Evolutionary conservation across 495 filamentous ascomycete species (phyloP).

Genomic region (Daldinia concentrica): DNA sequence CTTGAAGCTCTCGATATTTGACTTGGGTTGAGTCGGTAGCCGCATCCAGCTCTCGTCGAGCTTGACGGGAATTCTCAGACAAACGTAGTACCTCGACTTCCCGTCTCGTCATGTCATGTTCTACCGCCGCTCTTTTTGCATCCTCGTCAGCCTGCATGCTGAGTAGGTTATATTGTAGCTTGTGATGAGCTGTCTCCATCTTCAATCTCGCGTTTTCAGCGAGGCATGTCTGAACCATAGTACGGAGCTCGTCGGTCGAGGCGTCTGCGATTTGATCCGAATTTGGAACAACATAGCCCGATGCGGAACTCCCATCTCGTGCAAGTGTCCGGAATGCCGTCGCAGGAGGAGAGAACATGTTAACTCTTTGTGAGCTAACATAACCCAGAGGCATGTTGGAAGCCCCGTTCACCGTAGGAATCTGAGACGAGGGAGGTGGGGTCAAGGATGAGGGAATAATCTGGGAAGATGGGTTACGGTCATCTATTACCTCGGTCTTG

Average conservation of each 20-base stretch:
- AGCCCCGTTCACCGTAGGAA: slow-evolving; percentile 52
- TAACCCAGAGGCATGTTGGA: slow-evolving; percentile 52
- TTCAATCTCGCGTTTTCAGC: slow-evolving; percentile 71
- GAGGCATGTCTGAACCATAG: slow-evolving; percentile 60
- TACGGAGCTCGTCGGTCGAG: slow-evolving; percentile 65
- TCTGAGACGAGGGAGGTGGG: slow-evolving; percentile 78
- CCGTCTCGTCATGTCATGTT: slow-evolving; percentile 89
- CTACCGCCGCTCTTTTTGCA: slow-evolving; percentile 86
- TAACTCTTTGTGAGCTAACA: slow-evolving; percentile 54
- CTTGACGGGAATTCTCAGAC: slow-evolving; percentile 61
- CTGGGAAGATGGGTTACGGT: slow-evolving; percentile 42
- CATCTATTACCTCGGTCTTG: slow-evolving; percentile 54
- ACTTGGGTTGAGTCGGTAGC: slow-evolving; percentile 52
- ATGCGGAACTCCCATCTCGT: slow-evolving; percentile 59
- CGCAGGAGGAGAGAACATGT: slow-evolving; percentile 65
- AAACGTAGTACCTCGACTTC: slow-evolving; percentile 88
- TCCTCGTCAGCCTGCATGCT: slow-evolving; percentile 87
- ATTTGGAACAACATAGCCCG: slow-evolving; percentile 66
- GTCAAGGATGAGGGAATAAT: slow-evolving; percentile 67
- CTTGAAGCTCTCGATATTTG: slow-evolving; percentile 59
- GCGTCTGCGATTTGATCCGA: slow-evolving; percentile 71
- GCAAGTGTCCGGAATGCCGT: slow-evolving; percentile 59
- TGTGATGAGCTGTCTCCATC: slow-evolving; percentile 88
- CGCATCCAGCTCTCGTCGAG: slow-evolving; percentile 54
- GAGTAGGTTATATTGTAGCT: slow-evolving; percentile 88